Percentiles rank a stretch among this genome's conserved stretches.
These are phyloP conservation scores for Xylaria telfairii DNA, from an alignment of 495 filamentous ascomycete genomes.

Conservation along the genomic window DNA sequence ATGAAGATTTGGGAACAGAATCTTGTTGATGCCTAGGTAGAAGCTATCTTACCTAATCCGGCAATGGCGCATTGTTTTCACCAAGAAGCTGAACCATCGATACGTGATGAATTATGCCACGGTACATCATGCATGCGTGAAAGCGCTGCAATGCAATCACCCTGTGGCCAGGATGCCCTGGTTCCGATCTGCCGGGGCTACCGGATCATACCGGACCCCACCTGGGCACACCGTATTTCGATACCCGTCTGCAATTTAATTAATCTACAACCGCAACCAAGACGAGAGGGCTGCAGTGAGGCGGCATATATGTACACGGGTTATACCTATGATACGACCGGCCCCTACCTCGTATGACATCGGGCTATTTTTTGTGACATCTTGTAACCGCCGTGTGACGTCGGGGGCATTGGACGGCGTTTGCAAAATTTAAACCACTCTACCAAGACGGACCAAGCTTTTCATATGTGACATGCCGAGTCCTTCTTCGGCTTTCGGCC, in stretches of 20 bases:
- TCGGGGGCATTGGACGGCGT: background rate
- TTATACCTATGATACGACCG: background rate
- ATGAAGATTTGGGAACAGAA: background rate
- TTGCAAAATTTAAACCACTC: background rate
- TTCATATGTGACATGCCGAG: background rate
- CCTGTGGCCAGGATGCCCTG: background rate
- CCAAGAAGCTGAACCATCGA: background rate
- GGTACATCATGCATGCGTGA: slow-evolving; percentile 3
- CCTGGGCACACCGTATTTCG: background rate
- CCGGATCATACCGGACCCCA: slow-evolving; percentile 8
- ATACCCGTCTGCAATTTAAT: background rate
- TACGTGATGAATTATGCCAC: background rate
- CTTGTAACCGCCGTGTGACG: background rate
- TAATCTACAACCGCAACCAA: background rate
- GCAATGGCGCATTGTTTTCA: background rate
- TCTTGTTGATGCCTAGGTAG: background rate
- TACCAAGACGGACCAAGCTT: background rate
- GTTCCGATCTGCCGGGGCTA: slow-evolving; percentile 9
- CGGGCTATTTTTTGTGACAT: background rate
- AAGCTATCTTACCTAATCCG: background rate
- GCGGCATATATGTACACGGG: background rate
- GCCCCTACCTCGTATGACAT: background rate
- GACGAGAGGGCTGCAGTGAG: background rate
- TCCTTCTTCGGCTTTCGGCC: background rate
- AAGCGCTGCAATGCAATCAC: slow-evolving; percentile 2